Conservation (phyloP, 2,329 filamentous ascomycete genomes). For the Hymenoscyphus fraxineus region DNA sequence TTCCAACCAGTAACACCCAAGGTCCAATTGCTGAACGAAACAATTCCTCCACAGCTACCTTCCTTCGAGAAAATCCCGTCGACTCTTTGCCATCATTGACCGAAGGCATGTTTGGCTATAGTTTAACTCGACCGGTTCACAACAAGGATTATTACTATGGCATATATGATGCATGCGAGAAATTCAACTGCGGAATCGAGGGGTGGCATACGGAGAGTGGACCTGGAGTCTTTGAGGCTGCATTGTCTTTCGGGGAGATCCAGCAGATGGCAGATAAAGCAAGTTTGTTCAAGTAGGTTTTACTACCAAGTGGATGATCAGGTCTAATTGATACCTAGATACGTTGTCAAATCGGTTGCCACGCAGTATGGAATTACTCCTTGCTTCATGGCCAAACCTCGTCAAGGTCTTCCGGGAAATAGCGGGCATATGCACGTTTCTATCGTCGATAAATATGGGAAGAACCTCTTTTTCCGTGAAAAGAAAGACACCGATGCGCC, state of each 20-base stretch:
- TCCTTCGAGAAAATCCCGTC: conserved; percentile 69
- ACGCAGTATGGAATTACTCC: conserved; percentile 88
- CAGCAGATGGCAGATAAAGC: conserved; percentile 88
- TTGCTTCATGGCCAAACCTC: conserved; percentile 98
- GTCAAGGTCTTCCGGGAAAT: conserved; percentile 86
- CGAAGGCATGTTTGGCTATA: conserved; percentile 96
- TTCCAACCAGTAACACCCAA: conserved; percentile 48
- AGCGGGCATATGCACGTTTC: conserved; percentile 96
- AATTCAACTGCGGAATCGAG: conserved; percentile 79
- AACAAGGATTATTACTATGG: conserved; percentile 93
- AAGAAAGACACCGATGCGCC: conserved; percentile 65
- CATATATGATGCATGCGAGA: conserved; percentile 73
- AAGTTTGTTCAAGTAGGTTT: conserved; percentile 75
- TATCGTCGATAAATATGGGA: conserved; percentile 72
- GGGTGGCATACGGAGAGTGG: conserved; percentile 96
- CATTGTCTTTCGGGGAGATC: conserved; percentile 86
- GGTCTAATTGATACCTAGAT: conserved; percentile 44
- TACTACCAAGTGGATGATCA: background rate
- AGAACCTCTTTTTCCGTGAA: conserved; percentile 78
- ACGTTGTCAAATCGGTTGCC: conserved; percentile 84
- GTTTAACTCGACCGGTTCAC: conserved; percentile 77
- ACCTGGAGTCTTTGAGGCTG: conserved; percentile 92
- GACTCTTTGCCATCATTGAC: conserved; percentile 74
- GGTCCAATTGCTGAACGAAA: conserved; percentile 51
- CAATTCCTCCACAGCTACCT: conserved; percentile 67